Evolutionary conservation across 2,329 filamentous ascomycete genomes (phyloP), one percentile per base, ranked within the genome.

Genomic region (Lasiodiplodia sp.): DNA sequence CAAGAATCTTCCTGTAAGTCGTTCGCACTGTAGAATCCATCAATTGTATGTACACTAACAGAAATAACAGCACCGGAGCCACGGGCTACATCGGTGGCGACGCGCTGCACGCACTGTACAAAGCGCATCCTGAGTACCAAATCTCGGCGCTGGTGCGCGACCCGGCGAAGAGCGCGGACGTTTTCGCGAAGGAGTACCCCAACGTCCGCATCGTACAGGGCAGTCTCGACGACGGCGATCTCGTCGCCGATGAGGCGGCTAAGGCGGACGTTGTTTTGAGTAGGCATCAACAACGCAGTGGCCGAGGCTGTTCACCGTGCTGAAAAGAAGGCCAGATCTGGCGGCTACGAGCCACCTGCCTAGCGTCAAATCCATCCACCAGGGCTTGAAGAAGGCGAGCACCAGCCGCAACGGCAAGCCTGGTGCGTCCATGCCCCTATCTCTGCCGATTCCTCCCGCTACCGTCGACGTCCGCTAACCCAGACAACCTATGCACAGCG

Each of bases 41-140:
- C 40, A 16, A 8, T n/a, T 44, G 40, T 0, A 7, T 16, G 8
- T 7, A 18, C 40, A 8, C 40, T 34, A 10, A 34, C 2, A 3
- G 31, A 10, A 31, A 34, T 10, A 44, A 44, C 51, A 55, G 52
- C 23, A 55, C 52, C 23, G 52, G 52, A 7, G 52, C 52, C 10
- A 28, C 52, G 2, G 52, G 52, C 14, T 55, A 28, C 23, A 34
- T 68, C 21, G 66, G 66, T 23, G 66, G 66, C n/a, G 66, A 57
- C 21, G 40, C 56, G 6, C 53, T 68, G 23, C 34, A 68, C 38
- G 11, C 28, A n/a, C 25, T 68, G 14, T 34, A 18, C 16, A 28
- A 12, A 6, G 18, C 53, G 12, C 38, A 62, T 34, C 66, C 66
- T 16, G 28, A 68, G 4, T 57, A 62, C 16, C 10, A 28, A 12